Percentiles rank a stretch among this genome's conserved stretches.
These are phyloP conservation scores for Metschnikowia baotianmanensis DNA, from an alignment of 805 yeast species.

Conservation along the genomic window DNA sequence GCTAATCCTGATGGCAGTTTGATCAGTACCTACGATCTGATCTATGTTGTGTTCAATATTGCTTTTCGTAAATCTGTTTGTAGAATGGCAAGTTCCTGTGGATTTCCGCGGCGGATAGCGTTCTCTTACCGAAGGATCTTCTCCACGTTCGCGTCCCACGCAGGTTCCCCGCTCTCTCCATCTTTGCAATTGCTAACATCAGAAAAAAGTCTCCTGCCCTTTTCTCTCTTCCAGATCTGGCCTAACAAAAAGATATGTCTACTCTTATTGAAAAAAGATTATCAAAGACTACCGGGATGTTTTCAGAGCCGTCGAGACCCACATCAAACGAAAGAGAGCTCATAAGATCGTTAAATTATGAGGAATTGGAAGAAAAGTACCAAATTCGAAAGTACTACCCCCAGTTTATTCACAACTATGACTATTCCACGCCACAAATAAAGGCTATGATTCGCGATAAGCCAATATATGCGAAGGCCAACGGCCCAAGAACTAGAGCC, in stretches of 20 bases:
- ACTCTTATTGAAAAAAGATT: slow-evolving; percentile 9
- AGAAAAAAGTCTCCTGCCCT: not conserved
- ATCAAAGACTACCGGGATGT: slow-evolving; percentile 5
- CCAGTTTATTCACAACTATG: slow-evolving; percentile 36
- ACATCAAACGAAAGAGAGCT: slow-evolving; percentile 19
- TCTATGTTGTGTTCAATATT: not conserved
- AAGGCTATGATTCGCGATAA: slow-evolving; percentile 32
- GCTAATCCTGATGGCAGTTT: too few species aligned
- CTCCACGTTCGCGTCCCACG: slow-evolving; percentile 3
- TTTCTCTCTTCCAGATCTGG: not conserved
- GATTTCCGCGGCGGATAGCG: not conserved
- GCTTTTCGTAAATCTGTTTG: not conserved
- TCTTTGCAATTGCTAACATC: not conserved
- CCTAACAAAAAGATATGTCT: slow-evolving; percentile 5
- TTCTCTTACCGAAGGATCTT: too few species aligned
- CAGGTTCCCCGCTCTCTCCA: slow-evolving; percentile 4
- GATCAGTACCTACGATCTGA: not conserved
- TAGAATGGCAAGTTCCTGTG: not conserved
- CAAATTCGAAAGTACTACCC: slow-evolving; percentile 41
- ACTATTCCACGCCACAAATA: slow-evolving; percentile 36
- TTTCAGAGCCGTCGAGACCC: not conserved
- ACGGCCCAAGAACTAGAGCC: slow-evolving; percentile 20
- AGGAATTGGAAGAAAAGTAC: slow-evolving; percentile 32
- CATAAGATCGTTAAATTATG: slow-evolving; percentile 32
- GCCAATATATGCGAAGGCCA: slow-evolving; percentile 42